Percentiles rank a stretch among this genome's conserved stretches.
Evolutionary conservation across 106 monocot species (phyloP).

Genomic region (Dendrobium chrysotoxum): DNA sequence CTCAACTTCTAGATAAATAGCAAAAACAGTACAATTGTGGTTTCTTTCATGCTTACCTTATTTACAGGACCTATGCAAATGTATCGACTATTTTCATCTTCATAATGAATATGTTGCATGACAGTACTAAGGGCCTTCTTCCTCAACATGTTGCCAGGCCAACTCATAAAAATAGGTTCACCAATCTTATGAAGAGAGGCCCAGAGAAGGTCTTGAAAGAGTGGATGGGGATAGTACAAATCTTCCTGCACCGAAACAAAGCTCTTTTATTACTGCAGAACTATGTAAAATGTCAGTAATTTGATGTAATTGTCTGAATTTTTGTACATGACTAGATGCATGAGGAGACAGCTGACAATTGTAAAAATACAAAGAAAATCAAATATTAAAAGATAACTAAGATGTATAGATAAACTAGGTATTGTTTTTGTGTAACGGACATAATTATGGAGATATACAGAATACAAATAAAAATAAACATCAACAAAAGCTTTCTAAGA

Average conservation of each 20-base stretch:
- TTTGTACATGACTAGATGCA: background rate
- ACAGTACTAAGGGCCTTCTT: conserved; percentile 61
- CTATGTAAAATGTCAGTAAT: background rate
- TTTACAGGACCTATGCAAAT: conserved; percentile 91
- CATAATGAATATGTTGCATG: conserved; percentile 91
- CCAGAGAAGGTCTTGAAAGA: conserved; percentile 81
- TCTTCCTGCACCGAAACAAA: conserved; percentile 66
- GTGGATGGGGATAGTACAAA: conserved; percentile 76
- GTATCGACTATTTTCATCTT: conserved; percentile 88
- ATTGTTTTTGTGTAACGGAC: too few species aligned
- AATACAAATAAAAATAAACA: background rate
- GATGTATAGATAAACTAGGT: background rate
- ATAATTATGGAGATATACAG: background rate
- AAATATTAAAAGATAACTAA: background rate
- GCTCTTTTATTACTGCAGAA: background rate
- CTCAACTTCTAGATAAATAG: background rate
- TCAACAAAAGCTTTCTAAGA: background rate
- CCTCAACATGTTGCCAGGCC: conserved; percentile 73
- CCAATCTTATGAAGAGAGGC: conserved; percentile 66
- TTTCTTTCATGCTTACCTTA: conserved; percentile 48
- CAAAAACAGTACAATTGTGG: background rate
- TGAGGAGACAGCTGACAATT: background rate
- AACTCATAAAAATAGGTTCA: conserved; percentile 67
- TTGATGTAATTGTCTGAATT: background rate
- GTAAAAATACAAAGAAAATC: background rate